phyloP scores from a whole-genome alignment of 2,329 filamentous ascomycete species.

The Microdochium trichocladiopsis region DNA sequence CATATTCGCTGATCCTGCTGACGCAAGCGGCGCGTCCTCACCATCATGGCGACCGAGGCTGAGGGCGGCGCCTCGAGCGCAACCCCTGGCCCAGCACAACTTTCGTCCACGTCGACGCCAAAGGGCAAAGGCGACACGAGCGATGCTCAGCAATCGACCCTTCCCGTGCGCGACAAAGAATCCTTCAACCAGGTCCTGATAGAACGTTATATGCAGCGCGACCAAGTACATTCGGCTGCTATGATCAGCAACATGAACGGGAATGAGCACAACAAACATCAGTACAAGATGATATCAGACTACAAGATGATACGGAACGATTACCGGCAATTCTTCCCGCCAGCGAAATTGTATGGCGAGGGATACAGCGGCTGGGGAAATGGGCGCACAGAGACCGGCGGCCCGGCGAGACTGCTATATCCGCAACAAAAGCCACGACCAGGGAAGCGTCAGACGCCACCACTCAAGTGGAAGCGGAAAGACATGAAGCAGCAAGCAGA shows the following conservation, averaged over 20 bases:
- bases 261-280: conserved; percentile 52
- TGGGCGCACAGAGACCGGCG: conserved; percentile 66
- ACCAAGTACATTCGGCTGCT: conserved; percentile 46
- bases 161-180: conserved; percentile 44
- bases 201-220: conserved; percentile 46
- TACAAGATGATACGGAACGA: conserved; percentile 55
- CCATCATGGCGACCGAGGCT: conserved; percentile 12
- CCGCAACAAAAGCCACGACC: conserved; percentile 69
- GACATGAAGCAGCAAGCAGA: conserved; percentile 83
- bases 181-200: conserved; percentile 46
- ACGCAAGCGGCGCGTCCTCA: background rate
- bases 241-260: conserved; percentile 43
- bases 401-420: conserved; percentile 68
- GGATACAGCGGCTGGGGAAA: conserved; percentile 91
- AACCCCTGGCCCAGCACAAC: conserved; percentile 17
- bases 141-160: background rate
- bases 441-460: conserved; percentile 67
- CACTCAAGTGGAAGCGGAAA: conserved; percentile 68
- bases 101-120: conserved; percentile 20
- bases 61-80: conserved; percentile 10
- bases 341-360: conserved; percentile 54
- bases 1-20: background rate
- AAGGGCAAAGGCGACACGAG: conserved; percentile 11
- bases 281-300: conserved; percentile 61
- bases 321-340: conserved; percentile 47